Percentiles rank a stretch among this genome's conserved stretches.
Evolutionary conservation across 208 protist genomes (phyloP).

Genomic region (Novymonas esmeraldas): DNA sequence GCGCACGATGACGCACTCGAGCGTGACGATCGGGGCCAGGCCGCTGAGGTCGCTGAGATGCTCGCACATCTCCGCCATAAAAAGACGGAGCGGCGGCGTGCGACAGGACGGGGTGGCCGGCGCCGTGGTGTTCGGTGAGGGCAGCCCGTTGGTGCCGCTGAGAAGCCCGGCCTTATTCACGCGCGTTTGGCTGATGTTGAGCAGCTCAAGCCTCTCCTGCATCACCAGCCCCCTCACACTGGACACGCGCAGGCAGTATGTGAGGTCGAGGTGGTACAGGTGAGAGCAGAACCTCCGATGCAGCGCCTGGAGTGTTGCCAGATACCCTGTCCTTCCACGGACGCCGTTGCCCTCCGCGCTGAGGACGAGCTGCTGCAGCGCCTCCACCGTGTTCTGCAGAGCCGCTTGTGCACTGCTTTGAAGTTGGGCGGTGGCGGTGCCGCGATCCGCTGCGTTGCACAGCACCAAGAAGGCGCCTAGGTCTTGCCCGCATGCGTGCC

Average conservation of each 20-base stretch:
- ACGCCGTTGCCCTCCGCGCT: neutral
- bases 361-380: slow-evolving; percentile 12
- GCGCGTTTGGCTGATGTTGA: slow-evolving; percentile 60
- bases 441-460: neutral
- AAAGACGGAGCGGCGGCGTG: slow-evolving; percentile 42
- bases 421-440: neutral
- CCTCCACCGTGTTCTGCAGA: slow-evolving; percentile 2
- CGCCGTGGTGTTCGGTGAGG: neutral
- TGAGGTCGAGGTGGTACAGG: slow-evolving; percentile 65
- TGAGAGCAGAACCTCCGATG: slow-evolving; percentile 39
- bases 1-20: slow-evolving; percentile 60
- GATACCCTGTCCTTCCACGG: slow-evolving; percentile 2
- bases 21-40: slow-evolving; percentile 31
- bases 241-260: slow-evolving; percentile 45
- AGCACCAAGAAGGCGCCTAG: slow-evolving; percentile 13
- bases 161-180: slow-evolving; percentile 36
- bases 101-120: neutral
- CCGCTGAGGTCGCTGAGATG: slow-evolving; percentile 41
- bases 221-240: slow-evolving; percentile 32
- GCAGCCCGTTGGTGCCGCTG: neutral
- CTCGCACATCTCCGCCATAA: slow-evolving; percentile 63
- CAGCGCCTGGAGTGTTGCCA: slow-evolving; percentile 13
- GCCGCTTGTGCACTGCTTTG: neutral
- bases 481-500: slow-evolving; percentile 28
- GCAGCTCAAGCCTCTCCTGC: slow-evolving; percentile 46